Percentiles rank a stretch among this genome's conserved stretches.
Conservation (phyloP, 306 rosid genomes). For the Quillaja saponaria region DNA sequence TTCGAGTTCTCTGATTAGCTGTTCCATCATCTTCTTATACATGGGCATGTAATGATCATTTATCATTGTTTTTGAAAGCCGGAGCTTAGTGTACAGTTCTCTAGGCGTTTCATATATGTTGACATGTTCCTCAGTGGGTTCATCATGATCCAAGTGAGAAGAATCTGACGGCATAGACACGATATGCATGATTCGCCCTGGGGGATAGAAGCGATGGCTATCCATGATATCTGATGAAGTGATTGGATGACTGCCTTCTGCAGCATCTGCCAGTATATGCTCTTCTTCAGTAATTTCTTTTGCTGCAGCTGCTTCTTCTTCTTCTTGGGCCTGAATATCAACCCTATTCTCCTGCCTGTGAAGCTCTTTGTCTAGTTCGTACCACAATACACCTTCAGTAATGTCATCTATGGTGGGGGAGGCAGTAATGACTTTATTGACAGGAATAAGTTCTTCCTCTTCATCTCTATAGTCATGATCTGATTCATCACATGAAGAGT, state of each 20-base stretch:
- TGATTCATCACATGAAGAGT: conserved; percentile 53
- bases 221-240: conserved; percentile 60
- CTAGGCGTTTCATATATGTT: conserved; percentile 79
- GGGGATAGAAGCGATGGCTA: conserved; percentile 74
- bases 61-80: conserved; percentile 89
- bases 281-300: conserved; percentile 79
- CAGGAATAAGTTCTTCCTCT: conserved; percentile 59
- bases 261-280: conserved; percentile 58
- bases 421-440: conserved; percentile 39
- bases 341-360: conserved; percentile 51
- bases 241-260: conserved; percentile 57
- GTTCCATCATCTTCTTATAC: conserved; percentile 97
- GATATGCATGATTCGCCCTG: conserved; percentile 90
- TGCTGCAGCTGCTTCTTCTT: conserved; percentile 79
- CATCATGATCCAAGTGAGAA: conserved; percentile 41
- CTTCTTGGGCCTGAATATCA: conserved; percentile 52
- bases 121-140: conserved; percentile 52
- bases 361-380: conserved; percentile 84
- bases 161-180: conserved; percentile 42
- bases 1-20: conserved; percentile 71
- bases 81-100: conserved; percentile 85
- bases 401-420: conserved; percentile 51
- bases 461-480: conserved; percentile 75
- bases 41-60: conserved; percentile 98
- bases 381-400: conserved; percentile 83